Base-by-base conservation (phyloP, 495 filamentous ascomycete species). In the Venustampulla echinocandica region DNA sequence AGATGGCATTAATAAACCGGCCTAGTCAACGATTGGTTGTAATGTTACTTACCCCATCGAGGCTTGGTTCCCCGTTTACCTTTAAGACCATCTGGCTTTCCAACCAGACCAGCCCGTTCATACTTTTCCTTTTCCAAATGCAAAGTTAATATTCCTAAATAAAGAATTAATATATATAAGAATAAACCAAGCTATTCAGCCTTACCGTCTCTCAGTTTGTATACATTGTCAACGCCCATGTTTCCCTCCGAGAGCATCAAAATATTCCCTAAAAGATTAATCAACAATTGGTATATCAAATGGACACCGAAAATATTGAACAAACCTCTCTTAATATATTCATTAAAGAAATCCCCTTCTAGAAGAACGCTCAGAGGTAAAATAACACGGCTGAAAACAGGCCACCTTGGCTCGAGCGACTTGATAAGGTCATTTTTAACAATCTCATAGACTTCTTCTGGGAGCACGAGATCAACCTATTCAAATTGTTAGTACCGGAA, bases 221-320 rank as follows among this genome's bases (percentile, higher is more conserved):
- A 93, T 2, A 87, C 69, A 59, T 86, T 87, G 56, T 95, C 87
- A 9, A 84, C 74, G n/a, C 81, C 85, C 32, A 77, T 68, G 18
- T 76, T 72, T 21, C 92, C 92, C 60, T 94, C 83, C 0, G 93
- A 96, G 13, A 95, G 77, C 86, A 98, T 92, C 58, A 93, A 61
- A 52, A 94, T 71, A 60, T 88, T 83, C 15, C 92, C 90, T 95
- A 46, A 21, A 15, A 22, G 7, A 30, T 7, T 30, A 30, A 30
- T 7, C 7, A 7, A 30, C 27, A 42, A 39, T n/a, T n/a, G n/a
- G n/a, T n/a, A n/a, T n/a, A n/a, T n/a, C n/a, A n/a, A n/a, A n/a
- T n/a, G n/a, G n/a, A n/a, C n/a, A n/a, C n/a, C n/a, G n/a, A n/a
- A n/a, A n/a, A n/a, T n/a, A n/a, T n/a, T n/a, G 22, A 20, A 11